Percentiles rank a stretch among this genome's conserved stretches.
These are phyloP conservation scores for Phialophora tarda DNA, from an alignment of 2,329 filamentous ascomycete species.

Conservation along the genomic window DNA sequence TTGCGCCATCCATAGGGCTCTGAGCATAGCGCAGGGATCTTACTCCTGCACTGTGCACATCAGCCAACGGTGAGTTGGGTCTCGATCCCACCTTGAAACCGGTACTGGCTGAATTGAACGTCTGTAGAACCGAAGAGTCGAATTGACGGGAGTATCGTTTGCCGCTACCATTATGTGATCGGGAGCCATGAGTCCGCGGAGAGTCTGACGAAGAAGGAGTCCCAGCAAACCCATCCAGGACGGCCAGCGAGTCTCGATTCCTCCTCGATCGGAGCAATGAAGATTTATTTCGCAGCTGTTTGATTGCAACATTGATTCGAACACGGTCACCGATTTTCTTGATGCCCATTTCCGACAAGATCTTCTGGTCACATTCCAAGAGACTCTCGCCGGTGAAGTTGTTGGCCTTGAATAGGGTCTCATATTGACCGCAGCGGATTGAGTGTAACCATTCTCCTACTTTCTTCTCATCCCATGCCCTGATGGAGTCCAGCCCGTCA, in stretches of 20 bases:
- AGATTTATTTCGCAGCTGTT: constrained; percentile 77
- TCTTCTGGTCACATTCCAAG: constrained; percentile 94
- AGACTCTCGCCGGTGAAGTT: constrained; percentile 98
- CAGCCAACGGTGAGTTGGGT: constrained; percentile 72
- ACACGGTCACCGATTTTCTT: constrained; percentile 97
- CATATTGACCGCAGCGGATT: constrained; percentile 93
- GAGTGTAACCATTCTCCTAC: constrained; percentile 89
- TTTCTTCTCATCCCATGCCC: constrained; percentile 67
- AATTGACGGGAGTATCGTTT: constrained; percentile 65
- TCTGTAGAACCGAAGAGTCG: constrained; percentile 46
- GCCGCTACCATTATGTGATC: constrained; percentile 57
- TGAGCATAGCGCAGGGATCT: constrained; percentile 66
- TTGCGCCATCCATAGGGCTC: constrained; percentile 61
- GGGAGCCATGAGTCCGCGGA: constrained; percentile 65
- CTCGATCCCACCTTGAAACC: constrained; percentile 65
- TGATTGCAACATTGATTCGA: constrained; percentile 83
- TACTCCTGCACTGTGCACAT: constrained; percentile 58
- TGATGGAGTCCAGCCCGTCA: constrained; percentile 75
- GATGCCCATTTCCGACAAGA: constrained; percentile 96
- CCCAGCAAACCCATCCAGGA: constrained; percentile 67
- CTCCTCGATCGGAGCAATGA: constrained; percentile 80
- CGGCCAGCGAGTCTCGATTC: constrained; percentile 85
- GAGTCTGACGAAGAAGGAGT: constrained; percentile 69
- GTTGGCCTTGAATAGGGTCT: constrained; percentile 85
- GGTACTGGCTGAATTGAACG: constrained; percentile 50